A percentile compares a stretch with the other conserved stretches of the same genome.
These are phyloP conservation scores for Zymoseptoria passerinii DNA, from an alignment of 2,329 filamentous ascomycete species.

Conservation along the genomic window DNA sequence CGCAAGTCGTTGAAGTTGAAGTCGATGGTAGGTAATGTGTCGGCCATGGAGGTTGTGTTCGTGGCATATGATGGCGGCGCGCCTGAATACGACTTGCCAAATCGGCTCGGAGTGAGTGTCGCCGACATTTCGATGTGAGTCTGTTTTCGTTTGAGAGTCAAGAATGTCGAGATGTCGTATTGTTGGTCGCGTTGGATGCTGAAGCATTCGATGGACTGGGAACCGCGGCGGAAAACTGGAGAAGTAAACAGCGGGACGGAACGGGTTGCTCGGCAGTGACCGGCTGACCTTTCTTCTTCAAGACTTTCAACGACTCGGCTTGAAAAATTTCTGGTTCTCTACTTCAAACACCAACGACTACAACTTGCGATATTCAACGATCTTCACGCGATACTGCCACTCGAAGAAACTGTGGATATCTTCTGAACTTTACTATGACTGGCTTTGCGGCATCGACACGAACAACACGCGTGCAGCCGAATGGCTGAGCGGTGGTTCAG, in stretches of 20 bases:
- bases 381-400: not conserved
- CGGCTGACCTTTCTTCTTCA: slow-evolving; percentile 1
- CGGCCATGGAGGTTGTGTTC: slow-evolving; percentile 58
- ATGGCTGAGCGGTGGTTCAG: slow-evolving; percentile 48
- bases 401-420: not conserved
- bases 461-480: slow-evolving; percentile 33
- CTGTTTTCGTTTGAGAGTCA: slow-evolving; percentile 3
- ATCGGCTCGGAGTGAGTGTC: slow-evolving; percentile 44
- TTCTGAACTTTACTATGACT: slow-evolving; percentile 14
- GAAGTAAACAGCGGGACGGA: not conserved
- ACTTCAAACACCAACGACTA: not conserved
- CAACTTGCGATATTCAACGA: not conserved
- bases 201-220: not conserved
- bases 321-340: not conserved
- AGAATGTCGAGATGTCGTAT: not conserved
- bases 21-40: slow-evolving; percentile 78
- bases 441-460: slow-evolving; percentile 1
- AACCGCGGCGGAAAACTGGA: not conserved
- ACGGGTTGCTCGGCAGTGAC: slow-evolving; percentile 19
- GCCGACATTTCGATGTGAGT: slow-evolving; percentile 22
- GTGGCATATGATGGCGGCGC: slow-evolving; percentile 49
- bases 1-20: slow-evolving; percentile 95
- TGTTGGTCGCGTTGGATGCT: not conserved
- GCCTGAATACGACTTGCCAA: slow-evolving; percentile 61
- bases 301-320: not conserved